phyloP scores from a whole-genome alignment of 352 stramenopile genomes.

The Phytophthora boehmeriae region DNA sequence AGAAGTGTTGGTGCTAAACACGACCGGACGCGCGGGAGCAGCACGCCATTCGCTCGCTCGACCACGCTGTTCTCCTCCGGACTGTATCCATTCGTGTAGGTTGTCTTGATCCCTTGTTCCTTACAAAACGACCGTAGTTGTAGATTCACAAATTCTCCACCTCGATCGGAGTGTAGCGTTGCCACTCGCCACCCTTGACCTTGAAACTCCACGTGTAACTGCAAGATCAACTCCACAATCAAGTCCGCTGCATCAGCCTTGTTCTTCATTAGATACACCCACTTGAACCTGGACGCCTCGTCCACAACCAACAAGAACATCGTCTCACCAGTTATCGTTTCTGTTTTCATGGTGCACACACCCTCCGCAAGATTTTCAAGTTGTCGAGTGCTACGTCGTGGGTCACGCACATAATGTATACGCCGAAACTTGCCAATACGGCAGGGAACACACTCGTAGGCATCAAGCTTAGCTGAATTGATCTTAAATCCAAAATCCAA shows the following conservation, averaged over 20 bases:
- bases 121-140: background rate
- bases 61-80: conserved; percentile 14
- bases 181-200: too few species aligned
- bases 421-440: conserved; percentile 8
- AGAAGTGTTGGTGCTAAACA: conserved; percentile 21
- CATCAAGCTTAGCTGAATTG: conserved; percentile 6
- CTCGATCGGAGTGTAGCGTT: conserved; percentile 8
- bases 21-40: conserved; percentile 1
- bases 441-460: conserved; percentile 20
- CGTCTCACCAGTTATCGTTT: conserved; percentile 1
- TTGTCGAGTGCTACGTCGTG: background rate
- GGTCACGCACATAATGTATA: conserved; percentile 3
- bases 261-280: conserved; percentile 6
- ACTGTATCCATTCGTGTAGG: conserved; percentile 9
- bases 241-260: conserved; percentile 1
- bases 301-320: conserved; percentile 22
- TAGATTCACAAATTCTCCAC: conserved; percentile 5
- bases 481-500: conserved; percentile 15
- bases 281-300: conserved; percentile 22
- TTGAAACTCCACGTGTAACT: too few species aligned
- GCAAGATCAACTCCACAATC: background rate
- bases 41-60: conserved; percentile 6
- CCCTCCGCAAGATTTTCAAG: conserved; percentile 6
- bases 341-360: conserved; percentile 7
- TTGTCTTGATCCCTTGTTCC: background rate